Base-by-base conservation (phyloP, 1,284 basidiomycete species). In the Boletus semigastroideus region DNA sequence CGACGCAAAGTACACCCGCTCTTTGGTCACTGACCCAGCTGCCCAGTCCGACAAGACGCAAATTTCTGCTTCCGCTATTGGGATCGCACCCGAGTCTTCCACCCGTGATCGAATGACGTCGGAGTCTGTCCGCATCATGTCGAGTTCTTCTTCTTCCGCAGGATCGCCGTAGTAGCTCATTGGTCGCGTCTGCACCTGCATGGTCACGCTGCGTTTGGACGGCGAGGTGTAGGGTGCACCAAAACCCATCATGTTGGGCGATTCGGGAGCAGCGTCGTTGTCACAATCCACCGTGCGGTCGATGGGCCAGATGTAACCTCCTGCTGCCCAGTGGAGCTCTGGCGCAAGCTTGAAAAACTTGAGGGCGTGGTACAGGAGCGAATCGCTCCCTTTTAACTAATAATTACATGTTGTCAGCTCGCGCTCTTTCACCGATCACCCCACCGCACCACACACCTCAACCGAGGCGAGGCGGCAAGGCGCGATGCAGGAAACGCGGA, bases 281-380 rank as follows among this genome's bases (percentile, higher is more conserved):
- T 76, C 75, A 57, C 83, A 78, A 60, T 88, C 84, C 12, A 90
- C 84, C 0, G 79, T 78, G 50, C 80, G 79, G 59, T 87, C 84
- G 31, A 82, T 76, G 2, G 87, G 83, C 88, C 89, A 91, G 55
- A 91, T 77, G 67, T 86, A 89, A 13, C 87, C 86, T 6, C 87
- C 87, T 25, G 89, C 88, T 19, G 82, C 82, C 84, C 87, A 91
- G 50, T 86, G 84, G 1, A 91, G 76, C 56, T 87, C 86, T 0
- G 87, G 86, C 2, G 72, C 67, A 34, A 91, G 80, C 57, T 89
- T 88, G 73, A 84, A 90, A 25, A 85, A 67, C 67, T 87, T 88
- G 61, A 91, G 71, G 4, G 87, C 84, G 51, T 87, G 85, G 65
- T 87, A 89, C 13, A 91, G 68, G 34, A 88, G 66, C 5, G 85